Evolutionary conservation across 306 rosid genomes (phyloP).

Genomic region (Corylus heterophylla): DNA sequence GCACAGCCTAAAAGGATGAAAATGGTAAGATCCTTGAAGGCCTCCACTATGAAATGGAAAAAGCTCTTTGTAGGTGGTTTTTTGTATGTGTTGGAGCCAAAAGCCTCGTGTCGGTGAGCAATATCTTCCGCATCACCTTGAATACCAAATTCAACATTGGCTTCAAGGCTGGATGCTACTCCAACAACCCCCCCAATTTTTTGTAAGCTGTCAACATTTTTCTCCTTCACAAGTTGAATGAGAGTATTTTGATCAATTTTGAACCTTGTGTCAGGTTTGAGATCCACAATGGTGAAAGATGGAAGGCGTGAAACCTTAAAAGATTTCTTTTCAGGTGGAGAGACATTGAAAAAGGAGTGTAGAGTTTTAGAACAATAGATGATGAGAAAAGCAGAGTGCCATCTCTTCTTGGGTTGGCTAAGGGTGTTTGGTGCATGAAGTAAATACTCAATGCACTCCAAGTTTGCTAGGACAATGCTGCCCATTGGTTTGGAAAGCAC

Average conservation of each 20-base stretch:
- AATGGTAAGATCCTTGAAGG: too few species aligned
- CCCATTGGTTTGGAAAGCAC: background rate
- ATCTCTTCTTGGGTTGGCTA: conserved; percentile 23
- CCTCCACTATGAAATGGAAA: conserved; percentile 30
- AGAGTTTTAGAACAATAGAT: conserved; percentile 44
- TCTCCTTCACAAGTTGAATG: too few species aligned
- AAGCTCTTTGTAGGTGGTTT: conserved; percentile 21
- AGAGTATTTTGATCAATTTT: too few species aligned
- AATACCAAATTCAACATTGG: conserved; percentile 1
- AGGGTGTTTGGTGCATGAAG: background rate
- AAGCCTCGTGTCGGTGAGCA: background rate
- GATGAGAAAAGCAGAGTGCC: conserved; percentile 41
- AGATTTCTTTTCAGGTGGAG: background rate
- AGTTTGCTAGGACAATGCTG: too few species aligned
- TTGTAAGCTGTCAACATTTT: too few species aligned
- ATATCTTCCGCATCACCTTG: conserved; percentile 9
- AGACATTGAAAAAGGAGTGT: conserved; percentile 2
- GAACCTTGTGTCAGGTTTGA: too few species aligned
- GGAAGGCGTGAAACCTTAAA: too few species aligned
- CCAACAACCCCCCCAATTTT: too few species aligned
- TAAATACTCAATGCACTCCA: background rate
- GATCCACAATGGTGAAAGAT: too few species aligned
- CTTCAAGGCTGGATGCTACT: conserved; percentile 30
- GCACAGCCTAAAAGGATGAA: too few species aligned
- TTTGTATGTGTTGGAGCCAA: conserved; percentile 20